phyloP scores from a whole-genome alignment of 2,329 filamentous ascomycete genomes.

The Berkeleyomyces rouxiae region DNA sequence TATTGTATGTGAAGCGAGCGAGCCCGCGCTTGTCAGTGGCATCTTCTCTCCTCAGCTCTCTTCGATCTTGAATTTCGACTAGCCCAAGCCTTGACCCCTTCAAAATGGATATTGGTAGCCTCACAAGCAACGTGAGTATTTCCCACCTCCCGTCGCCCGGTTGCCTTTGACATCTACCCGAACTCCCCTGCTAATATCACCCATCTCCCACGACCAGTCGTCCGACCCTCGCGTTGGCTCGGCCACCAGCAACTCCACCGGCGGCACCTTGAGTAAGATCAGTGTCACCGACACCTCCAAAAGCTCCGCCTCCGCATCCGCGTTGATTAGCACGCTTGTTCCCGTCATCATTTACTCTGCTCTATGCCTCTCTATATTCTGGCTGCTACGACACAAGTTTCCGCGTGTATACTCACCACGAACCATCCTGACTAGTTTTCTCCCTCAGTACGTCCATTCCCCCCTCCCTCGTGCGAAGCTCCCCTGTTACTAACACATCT shows the following conservation, averaged over 20 bases:
- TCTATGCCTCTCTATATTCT: slow-evolving; percentile 35
- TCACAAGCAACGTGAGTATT: slow-evolving; percentile 8
- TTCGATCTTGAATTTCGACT: background rate
- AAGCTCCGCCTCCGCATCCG: slow-evolving; percentile 26
- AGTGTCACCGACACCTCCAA: slow-evolving; percentile 18
- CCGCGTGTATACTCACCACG: slow-evolving; percentile 40
- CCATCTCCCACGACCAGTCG: slow-evolving; percentile 3
- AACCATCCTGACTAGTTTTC: slow-evolving; percentile 31
- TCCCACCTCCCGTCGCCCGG: background rate
- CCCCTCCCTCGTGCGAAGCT: background rate
- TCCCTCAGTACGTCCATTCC: slow-evolving; percentile 28
- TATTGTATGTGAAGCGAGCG: background rate
- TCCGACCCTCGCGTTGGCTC: slow-evolving; percentile 28
- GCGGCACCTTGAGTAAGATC: slow-evolving; percentile 23
- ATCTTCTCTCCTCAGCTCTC: background rate
- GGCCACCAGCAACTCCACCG: slow-evolving; percentile 25
- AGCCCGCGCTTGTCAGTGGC: background rate
- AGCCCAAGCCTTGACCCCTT: background rate
- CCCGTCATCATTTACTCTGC: slow-evolving; percentile 33
- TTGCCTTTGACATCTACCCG: background rate
- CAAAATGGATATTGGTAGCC: slow-evolving; percentile 2
- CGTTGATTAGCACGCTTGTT: slow-evolving; percentile 34
- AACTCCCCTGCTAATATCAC: background rate
- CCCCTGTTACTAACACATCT: slow-evolving; percentile 13
- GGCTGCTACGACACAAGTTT: slow-evolving; percentile 30